These are phyloP conservation scores for Xylaria nigripes DNA, from an alignment of 495 filamentous ascomycete genomes.

Conservation along the genomic window DNA sequence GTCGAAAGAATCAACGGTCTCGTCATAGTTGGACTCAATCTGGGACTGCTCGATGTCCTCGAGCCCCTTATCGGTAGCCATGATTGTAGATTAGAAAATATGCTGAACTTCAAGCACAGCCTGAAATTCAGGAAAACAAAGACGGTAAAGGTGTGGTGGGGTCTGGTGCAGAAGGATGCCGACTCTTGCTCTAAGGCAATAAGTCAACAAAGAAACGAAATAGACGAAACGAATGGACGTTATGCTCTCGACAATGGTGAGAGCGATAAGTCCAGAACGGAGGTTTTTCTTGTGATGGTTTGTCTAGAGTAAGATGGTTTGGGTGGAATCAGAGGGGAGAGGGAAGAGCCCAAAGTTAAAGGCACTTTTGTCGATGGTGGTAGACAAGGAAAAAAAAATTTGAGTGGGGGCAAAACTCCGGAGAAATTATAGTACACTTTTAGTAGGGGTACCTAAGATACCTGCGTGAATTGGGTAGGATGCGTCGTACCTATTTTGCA, in stretches of 20 bases:
- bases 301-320: slow-evolving; percentile 24
- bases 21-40: slow-evolving; percentile 99
- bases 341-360: slow-evolving; percentile 19
- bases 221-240: slow-evolving; percentile 34
- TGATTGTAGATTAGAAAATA: slow-evolving; percentile 63
- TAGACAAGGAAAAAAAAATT: slow-evolving; percentile 26
- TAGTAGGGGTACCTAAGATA: background rate
- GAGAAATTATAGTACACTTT: slow-evolving; percentile 17
- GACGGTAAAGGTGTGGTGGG: slow-evolving; percentile 32
- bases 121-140: slow-evolving; percentile 46
- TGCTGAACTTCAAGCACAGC: slow-evolving; percentile 64
- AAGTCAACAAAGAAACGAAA: slow-evolving; percentile 33
- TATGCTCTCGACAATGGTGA: slow-evolving; percentile 31
- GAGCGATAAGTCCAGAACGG: slow-evolving; percentile 40
- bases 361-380: slow-evolving; percentile 9
- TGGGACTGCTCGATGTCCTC: slow-evolving; percentile 85
- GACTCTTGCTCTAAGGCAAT: slow-evolving; percentile 30
- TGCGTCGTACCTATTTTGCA: background rate
- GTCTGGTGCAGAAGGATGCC: slow-evolving; percentile 36
- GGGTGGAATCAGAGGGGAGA: slow-evolving; percentile 23
- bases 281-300: slow-evolving; percentile 18
- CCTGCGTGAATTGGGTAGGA: background rate
- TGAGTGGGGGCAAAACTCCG: slow-evolving; percentile 27
- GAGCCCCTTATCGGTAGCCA: slow-evolving; percentile 93
- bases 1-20: slow-evolving; percentile 98